Conservation (phyloP, 257 asterid genomes). For the Buddleja alternifolia region DNA sequence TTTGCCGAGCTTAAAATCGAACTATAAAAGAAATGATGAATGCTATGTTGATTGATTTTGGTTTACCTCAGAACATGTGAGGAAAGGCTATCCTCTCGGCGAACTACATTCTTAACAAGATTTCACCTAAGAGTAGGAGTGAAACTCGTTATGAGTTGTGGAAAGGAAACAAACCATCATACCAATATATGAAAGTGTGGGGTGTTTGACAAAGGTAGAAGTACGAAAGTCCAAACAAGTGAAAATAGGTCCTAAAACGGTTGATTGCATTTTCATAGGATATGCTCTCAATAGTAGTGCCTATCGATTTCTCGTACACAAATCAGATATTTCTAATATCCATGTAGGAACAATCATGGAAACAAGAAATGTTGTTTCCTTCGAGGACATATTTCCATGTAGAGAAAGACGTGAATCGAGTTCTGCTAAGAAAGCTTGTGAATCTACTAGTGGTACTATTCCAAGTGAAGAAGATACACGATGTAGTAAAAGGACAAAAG, state of each 20-base stretch:
- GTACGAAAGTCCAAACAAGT: too few relatives aligned
- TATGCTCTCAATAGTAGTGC: too few relatives aligned
- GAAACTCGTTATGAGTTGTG: slow-evolving; percentile 3
- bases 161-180: not conserved
- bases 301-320: too few relatives aligned
- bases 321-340: too few relatives aligned
- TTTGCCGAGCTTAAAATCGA: not conserved
- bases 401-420: not conserved
- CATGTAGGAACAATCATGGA: too few relatives aligned
- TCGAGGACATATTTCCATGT: not conserved
- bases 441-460: too few relatives aligned
- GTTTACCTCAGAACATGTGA: not conserved
- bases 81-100: not conserved
- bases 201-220: too few relatives aligned
- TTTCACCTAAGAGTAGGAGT: too few relatives aligned
- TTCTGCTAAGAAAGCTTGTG: not conserved
- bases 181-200: not conserved
- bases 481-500: not conserved
- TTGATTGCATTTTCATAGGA: too few relatives aligned
- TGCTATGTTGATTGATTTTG: not conserved
- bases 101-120: slow-evolving; percentile 1
- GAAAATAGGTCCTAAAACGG: too few relatives aligned
- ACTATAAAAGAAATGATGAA: too few relatives aligned
- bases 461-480: not conserved
- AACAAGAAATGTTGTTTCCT: not conserved